These are phyloP conservation scores for Colletotrichum simmondsii DNA, from an alignment of 2,329 filamentous ascomycete species.

Conservation along the genomic window DNA sequence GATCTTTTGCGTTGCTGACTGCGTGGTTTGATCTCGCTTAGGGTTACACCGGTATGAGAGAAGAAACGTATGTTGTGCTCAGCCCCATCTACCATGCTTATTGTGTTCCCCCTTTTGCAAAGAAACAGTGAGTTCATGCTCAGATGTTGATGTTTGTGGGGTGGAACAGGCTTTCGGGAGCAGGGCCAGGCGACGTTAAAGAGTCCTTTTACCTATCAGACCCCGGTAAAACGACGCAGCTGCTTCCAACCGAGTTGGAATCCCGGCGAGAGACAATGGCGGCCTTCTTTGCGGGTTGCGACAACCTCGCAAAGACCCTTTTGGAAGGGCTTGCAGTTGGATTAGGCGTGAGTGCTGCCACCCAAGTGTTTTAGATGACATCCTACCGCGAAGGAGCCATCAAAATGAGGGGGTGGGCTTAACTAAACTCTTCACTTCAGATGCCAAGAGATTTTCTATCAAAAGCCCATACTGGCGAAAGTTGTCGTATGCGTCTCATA, in stretches of 20 bases:
- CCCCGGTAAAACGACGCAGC: constrained; percentile 15
- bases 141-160: neutral
- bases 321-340: constrained; percentile 72
- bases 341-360: constrained; percentile 64
- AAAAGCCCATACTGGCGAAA: constrained; percentile 56
- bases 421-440: neutral
- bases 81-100: neutral
- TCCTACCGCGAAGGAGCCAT: neutral
- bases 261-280: constrained; percentile 6
- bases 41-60: constrained; percentile 36
- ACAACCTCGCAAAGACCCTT: constrained; percentile 20
- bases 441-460: constrained; percentile 63
- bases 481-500: constrained; percentile 56
- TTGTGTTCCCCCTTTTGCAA: neutral
- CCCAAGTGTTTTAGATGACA: neutral
- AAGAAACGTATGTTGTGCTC: constrained; percentile 29
- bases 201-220: constrained; percentile 35
- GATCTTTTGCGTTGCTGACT: constrained; percentile 1
- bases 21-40: constrained; percentile 1
- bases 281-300: constrained; percentile 26
- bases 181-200: constrained; percentile 32
- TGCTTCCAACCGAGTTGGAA: constrained; percentile 27
- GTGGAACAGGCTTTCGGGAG: constrained; percentile 26
- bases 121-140: neutral
- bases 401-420: neutral